A percentile compares a stretch with the other conserved stretches of the same genome.
Conservation (phyloP, 1,284 basidiomycete genomes). For the Cutaneotrichosporon cyanovorans region DNA sequence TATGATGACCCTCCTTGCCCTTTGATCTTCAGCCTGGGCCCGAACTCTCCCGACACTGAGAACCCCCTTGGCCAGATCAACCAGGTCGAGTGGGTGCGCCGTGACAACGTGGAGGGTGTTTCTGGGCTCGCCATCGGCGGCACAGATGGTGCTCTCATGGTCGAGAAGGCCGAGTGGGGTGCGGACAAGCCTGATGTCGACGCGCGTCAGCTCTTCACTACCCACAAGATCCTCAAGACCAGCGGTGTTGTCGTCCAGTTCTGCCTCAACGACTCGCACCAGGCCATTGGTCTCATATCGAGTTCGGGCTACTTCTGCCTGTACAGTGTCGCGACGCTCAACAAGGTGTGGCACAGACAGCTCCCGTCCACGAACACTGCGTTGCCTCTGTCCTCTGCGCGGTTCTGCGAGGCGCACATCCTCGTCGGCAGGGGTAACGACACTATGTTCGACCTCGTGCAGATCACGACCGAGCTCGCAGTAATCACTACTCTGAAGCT, state of each 20-base stretch:
- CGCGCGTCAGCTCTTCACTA: conserved; percentile 11
- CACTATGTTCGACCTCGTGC: conserved; percentile 34
- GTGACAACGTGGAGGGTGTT: conserved; percentile 13
- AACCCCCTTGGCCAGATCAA: conserved; percentile 19
- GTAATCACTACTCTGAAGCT: conserved; percentile 35
- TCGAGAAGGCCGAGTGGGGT: conserved; percentile 18
- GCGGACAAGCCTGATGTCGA: conserved; percentile 5
- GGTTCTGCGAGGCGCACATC: conserved; percentile 37
- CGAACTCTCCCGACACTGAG: background rate
- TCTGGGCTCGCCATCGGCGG: conserved; percentile 32
- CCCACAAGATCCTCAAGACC: conserved; percentile 27
- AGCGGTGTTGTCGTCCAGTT: conserved; percentile 29
- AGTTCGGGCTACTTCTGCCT: conserved; percentile 25
- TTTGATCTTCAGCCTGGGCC: conserved; percentile 15
- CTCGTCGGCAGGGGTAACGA: conserved; percentile 34
- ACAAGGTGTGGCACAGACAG: conserved; percentile 36
- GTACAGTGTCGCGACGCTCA: conserved; percentile 26
- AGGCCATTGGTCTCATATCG: conserved; percentile 36
- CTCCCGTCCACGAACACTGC: conserved; percentile 21
- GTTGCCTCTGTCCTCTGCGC: conserved; percentile 22
- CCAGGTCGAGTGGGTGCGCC: conserved; percentile 33
- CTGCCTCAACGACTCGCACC: conserved; percentile 33
- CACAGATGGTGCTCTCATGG: conserved; percentile 26
- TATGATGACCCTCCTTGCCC: conserved; percentile 25
- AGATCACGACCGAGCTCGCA: conserved; percentile 33